Evolutionary conservation across 352 stramenopile genomes (phyloP).

Genomic region (Phytophthora quininea): DNA sequence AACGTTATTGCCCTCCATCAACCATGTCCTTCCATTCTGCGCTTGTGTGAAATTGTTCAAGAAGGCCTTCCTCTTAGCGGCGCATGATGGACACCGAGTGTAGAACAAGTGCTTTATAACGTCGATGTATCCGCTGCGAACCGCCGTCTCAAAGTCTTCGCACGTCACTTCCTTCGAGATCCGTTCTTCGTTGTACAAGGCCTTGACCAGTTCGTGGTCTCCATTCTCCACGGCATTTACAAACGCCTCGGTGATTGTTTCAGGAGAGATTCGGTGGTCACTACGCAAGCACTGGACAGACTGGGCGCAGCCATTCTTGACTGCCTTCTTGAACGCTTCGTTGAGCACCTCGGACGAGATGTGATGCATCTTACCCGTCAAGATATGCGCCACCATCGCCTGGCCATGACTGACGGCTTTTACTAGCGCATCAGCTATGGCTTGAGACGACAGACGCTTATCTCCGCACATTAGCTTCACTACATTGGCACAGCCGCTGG

Average conservation of each 20-base stretch:
- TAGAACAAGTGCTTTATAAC: slow-evolving; percentile 3
- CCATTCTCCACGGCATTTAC: neutral
- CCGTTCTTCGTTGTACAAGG: slow-evolving; percentile 3
- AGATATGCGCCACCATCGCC: neutral
- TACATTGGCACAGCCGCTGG: neutral
- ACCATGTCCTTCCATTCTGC: neutral
- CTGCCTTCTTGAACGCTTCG: slow-evolving; percentile 1
- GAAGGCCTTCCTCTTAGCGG: neutral
- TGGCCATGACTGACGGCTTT: neutral
- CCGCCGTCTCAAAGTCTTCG: neutral
- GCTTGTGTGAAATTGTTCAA: neutral
- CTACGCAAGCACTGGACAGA: slow-evolving; percentile 1
- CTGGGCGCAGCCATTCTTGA: neutral
- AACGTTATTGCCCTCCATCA: neutral
- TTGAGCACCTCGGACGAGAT: neutral
- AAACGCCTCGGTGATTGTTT: neutral
- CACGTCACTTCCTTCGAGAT: neutral
- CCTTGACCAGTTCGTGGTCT: neutral
- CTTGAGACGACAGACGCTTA: neutral
- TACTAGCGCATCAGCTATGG: neutral
- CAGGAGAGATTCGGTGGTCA: neutral
- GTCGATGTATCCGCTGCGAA: neutral
- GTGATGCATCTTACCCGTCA: neutral
- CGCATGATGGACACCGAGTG: neutral
- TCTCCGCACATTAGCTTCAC: neutral